phyloP scores from a whole-genome alignment of 306 rosid genomes.

The Quercus mongolica region DNA sequence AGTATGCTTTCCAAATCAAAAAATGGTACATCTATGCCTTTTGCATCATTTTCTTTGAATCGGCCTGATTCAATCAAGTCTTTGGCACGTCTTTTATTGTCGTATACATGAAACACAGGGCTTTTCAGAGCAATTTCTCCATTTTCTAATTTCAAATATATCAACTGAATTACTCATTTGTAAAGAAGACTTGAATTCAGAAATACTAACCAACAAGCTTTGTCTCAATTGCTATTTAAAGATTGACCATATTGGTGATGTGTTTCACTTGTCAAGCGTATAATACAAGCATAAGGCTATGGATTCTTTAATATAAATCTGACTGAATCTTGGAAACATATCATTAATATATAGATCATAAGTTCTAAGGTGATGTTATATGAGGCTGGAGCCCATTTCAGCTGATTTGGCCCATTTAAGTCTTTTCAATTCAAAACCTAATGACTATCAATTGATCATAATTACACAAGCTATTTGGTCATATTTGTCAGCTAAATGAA shows the following conservation, averaged over 20 bases:
- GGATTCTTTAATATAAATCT: not conserved
- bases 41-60: constrained; percentile 50
- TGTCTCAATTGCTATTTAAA: not conserved
- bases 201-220: constrained; percentile 9
- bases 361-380: not conserved
- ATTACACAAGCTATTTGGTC: not conserved
- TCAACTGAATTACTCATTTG: constrained; percentile 14
- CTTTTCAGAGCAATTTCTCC: constrained; percentile 40
- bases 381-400: not conserved
- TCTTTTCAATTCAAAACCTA: not conserved
- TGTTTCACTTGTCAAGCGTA: not conserved
- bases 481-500: too few relatives aligned
- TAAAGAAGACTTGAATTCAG: constrained; percentile 18
- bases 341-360: not conserved
- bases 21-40: constrained; percentile 59
- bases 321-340: not conserved
- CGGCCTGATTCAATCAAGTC: constrained; percentile 56
- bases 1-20: constrained; percentile 60
- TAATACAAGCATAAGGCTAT: not conserved
- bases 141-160: constrained; percentile 44
- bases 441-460: not conserved
- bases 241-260: not conserved
- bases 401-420: not conserved
- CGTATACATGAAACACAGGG: constrained; percentile 41
- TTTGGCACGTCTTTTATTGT: constrained; percentile 41